Evolutionary conservation across 805 yeast genomes (phyloP).

Genomic region (Saccharomycopsis olivae): DNA sequence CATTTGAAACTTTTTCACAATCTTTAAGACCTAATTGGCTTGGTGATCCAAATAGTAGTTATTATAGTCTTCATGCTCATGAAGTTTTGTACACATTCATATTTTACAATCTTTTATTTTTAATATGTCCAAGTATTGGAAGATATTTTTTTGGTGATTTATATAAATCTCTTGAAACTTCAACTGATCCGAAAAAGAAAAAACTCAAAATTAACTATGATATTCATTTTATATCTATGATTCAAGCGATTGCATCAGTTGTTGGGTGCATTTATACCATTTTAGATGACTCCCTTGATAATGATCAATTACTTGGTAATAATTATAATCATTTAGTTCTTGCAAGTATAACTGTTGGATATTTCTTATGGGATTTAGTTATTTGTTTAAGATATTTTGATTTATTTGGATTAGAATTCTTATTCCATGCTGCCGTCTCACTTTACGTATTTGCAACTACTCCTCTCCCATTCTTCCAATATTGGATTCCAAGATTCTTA

Average conservation of each 20-base stretch:
- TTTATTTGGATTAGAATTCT: constrained; percentile 72
- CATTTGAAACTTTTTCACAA: too few relatives aligned
- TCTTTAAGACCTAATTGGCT: not conserved
- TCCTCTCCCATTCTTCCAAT: constrained; percentile 64
- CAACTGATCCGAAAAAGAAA: constrained; percentile 7
- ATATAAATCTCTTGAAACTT: constrained; percentile 40
- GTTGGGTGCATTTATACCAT: constrained; percentile 53
- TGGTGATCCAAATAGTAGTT: too few relatives aligned
- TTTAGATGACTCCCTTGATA: constrained; percentile 22
- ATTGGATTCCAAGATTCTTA: constrained; percentile 75
- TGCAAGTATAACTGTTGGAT: constrained; percentile 65
- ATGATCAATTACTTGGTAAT: constrained; percentile 53
- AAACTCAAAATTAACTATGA: constrained; percentile 66
- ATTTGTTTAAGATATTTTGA: constrained; percentile 55
- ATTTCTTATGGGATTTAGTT: constrained; percentile 81
- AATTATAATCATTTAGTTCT: constrained; percentile 72
- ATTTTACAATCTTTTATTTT: constrained; percentile 49
- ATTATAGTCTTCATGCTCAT: constrained; percentile 45
- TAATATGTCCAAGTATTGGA: constrained; percentile 42
- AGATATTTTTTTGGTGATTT: constrained; percentile 37
- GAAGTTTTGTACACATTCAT: constrained; percentile 53
- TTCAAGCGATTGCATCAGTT: constrained; percentile 66
- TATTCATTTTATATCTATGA: constrained; percentile 81
- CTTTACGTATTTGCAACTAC: constrained; percentile 57
- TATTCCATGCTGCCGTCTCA: constrained; percentile 78